Conservation (phyloP, 225 moss, liverwort and hornwort genomes). For the Pseudisothecium myosuroides region DNA sequence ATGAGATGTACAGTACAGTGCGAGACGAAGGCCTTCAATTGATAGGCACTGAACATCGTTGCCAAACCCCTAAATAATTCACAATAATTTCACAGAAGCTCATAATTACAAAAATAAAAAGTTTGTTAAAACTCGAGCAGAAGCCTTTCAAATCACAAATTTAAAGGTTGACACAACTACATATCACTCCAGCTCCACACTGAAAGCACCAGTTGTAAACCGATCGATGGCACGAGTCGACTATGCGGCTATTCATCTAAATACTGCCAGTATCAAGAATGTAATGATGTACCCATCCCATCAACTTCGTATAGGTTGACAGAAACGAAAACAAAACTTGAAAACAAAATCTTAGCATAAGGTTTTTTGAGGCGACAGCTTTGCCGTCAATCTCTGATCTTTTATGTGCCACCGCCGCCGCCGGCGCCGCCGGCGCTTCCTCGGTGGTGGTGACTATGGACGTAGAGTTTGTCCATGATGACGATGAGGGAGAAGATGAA, state of each 20-base stretch:
- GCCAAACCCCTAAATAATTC: background rate
- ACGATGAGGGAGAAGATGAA: constrained; percentile 37
- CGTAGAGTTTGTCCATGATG: constrained; percentile 34
- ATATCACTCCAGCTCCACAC: background rate
- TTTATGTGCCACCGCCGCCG: background rate
- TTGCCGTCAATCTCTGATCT: background rate
- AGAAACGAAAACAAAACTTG: background rate
- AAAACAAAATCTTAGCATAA: background rate
- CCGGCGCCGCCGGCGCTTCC: no score
- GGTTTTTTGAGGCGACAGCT: background rate
- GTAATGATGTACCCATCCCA: background rate
- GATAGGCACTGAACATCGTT: background rate
- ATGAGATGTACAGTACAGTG: background rate
- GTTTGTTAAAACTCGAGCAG: background rate
- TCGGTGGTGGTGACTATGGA: background rate
- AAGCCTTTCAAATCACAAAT: background rate
- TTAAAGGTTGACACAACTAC: background rate
- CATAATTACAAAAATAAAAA: background rate
- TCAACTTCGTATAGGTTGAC: background rate
- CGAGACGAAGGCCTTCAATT: background rate
- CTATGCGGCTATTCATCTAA: background rate
- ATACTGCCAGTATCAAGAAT: background rate
- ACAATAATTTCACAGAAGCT: background rate
- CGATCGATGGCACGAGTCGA: background rate
- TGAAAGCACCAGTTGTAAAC: background rate